Percentiles rank a stretch among this genome's conserved stretches.
Conservation (phyloP, 768 basidiomycete species). For the Suillus tomentosus region DNA sequence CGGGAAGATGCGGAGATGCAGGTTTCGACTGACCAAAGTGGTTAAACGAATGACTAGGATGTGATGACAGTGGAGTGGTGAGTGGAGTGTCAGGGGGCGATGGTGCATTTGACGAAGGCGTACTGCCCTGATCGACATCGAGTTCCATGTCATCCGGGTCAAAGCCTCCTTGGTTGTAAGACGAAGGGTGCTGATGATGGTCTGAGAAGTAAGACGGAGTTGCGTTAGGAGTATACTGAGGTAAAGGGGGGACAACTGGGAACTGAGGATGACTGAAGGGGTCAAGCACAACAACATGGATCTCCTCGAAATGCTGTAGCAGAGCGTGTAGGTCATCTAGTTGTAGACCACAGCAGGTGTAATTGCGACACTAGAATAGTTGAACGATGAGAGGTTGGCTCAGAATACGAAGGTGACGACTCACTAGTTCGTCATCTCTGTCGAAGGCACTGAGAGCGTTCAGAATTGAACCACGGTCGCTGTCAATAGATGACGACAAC, state of each 20-base stretch:
- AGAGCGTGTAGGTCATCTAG: conserved; percentile 79
- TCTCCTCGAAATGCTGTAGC: conserved; percentile 90
- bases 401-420: conserved; percentile 24
- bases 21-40: conserved; percentile 33
- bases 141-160: conserved; percentile 86
- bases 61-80: conserved; percentile 42
- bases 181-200: conserved; percentile 24
- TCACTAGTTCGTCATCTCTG: conserved; percentile 74
- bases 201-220: conserved; percentile 31
- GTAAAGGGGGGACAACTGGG: conserved; percentile 33
- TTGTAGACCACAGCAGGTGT: conserved; percentile 85
- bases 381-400: conserved; percentile 1
- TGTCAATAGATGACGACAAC: conserved; percentile 57
- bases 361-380: conserved; percentile 69
- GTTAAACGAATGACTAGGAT: conserved; percentile 33
- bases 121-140: conserved; percentile 60
- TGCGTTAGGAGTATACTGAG: conserved; percentile 32
- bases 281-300: conserved; percentile 77
- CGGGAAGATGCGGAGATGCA: conserved; percentile 33
- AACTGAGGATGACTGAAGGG: conserved; percentile 38
- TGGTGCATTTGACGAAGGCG: conserved; percentile 45
- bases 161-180: conserved; percentile 44
- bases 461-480: conserved; percentile 59
- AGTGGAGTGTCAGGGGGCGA: conserved; percentile 48
- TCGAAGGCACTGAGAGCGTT: conserved; percentile 69